Evolutionary conservation across 805 yeast species (phyloP).

Genomic region (Scheffersomyces coipomensis): DNA sequence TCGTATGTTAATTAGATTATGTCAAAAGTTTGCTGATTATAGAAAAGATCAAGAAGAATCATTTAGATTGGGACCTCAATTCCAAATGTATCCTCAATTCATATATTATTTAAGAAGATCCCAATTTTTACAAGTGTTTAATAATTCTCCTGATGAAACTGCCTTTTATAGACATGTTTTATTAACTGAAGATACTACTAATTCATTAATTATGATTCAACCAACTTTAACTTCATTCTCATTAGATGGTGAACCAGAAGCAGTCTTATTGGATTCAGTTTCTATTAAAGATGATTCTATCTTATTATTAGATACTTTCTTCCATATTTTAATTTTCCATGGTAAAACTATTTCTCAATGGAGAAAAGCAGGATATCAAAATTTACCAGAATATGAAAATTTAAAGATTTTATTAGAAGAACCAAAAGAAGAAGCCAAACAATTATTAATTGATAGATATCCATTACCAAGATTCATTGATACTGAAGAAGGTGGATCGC

Average conservation of each 20-base stretch:
- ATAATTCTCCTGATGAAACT: conserved; percentile 98
- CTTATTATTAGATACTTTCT: conserved; percentile 88
- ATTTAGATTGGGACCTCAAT: conserved; percentile 80
- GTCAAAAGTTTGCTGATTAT: conserved; percentile 92
- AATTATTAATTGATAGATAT: conserved; percentile 86
- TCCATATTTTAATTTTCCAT: conserved; percentile 92
- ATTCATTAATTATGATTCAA: conserved; percentile 94
- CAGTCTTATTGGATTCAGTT: conserved; percentile 90
- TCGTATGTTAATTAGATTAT: conserved; percentile 81
- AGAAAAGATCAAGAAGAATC: conserved; percentile 80
- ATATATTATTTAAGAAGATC: conserved; percentile 94
- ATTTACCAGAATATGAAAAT: conserved; percentile 83
- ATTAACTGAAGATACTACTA: conserved; percentile 86
- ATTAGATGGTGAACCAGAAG: conserved; percentile 76
- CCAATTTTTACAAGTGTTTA: conserved; percentile 92
- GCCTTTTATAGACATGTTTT: conserved; percentile 94
- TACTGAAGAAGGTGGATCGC: conserved; percentile 98
- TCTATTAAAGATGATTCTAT: conserved; percentile 88
- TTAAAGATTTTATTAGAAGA: conserved; percentile 83
- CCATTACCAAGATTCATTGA: conserved; percentile 97
- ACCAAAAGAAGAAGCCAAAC: conserved; percentile 91
- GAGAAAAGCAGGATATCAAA: conserved; percentile 95
- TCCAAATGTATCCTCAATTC: conserved; percentile 90
- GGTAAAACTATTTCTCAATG: conserved; percentile 94
- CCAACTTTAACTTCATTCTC: conserved; percentile 89